Base-by-base conservation (phyloP, 2,329 filamentous ascomycete species). In the Alternaria triticimaculans region DNA sequence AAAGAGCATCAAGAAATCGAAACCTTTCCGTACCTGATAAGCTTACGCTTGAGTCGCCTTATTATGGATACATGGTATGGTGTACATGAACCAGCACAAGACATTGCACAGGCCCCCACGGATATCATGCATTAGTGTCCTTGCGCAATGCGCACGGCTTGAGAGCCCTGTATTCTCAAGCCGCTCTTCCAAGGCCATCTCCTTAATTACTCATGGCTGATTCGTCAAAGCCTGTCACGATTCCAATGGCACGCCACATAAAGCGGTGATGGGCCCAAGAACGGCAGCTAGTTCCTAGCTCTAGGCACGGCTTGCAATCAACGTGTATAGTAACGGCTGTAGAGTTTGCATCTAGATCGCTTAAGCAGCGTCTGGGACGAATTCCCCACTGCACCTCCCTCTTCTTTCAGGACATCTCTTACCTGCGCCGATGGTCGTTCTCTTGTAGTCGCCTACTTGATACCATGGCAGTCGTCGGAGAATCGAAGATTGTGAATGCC, bases 401-500 rank as follows among this genome's bases (percentile, higher is more conserved):
- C 33, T 53, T 45, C 26, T 46, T 18, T 48, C 26, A 51, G 26
- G 10, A 20, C 20, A 46, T 33, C 15, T 8, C 41, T 37, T 60
- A 10, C 20, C 28, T 23, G 21, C 18, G 7, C 14, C 21, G 49
- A 43, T 44, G 25, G 20, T 28, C 43, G 41, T 21, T 20, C 20
- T 21, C 15, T 10, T 30, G 33, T 45, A 25, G 44, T 20, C 10
- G 6, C 20, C 5, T n/a, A n/a, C 41, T 46, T 20, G 15, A 6
- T n/a, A 60, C 15, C 12, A 68, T 67, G 59, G 54, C 56, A 28
- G 11, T 28, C 8, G 26, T 58, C 26, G 18, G 20, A 20, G 64
- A 64, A 14, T 11, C 37, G 15, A 68, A 67, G 23, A 58, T 55
- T 18, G 54, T 41, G 23, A 58, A 55, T 14, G 30, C 63, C 10